Evolutionary conservation across 73 alveolate genomes (phyloP), one percentile per base, ranked within the genome.

Genomic region (Tetrahymena malaccensis): DNA sequence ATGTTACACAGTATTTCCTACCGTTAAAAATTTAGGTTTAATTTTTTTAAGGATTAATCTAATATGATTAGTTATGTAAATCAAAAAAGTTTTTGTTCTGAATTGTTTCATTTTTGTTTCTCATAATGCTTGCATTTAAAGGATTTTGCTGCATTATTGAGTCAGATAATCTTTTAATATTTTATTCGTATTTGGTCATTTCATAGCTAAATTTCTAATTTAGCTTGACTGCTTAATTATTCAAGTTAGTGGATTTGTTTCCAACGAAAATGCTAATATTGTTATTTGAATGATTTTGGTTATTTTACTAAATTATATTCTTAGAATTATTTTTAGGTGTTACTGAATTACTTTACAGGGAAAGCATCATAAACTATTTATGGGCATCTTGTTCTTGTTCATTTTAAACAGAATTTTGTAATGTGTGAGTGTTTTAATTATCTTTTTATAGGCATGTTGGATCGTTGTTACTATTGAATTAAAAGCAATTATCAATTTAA

Each of bases 1-100:
- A 98, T 57, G 99, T 96, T 10, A 35, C 34, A 56, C 99, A 98
- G 85, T 35, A 94, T 22, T 93, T 95, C 11, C 89, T 70, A n/a
- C 89, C 89, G 25, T 70, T 70, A 31, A 27, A 70, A 9, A 19
- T 27, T 50, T 95, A 96, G 1, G 35, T 31, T 70, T 27, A 11
- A 7, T 70, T 70, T 3, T 70, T 33, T 12, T 10, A 27, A 19
- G 89, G 21, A 25, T 43, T 15, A 1, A 31, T 70, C 5, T 70
- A 31, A 27, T 70, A 70, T 3, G 89, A 70, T n/a, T n/a, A 31
- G 19, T 70, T 31, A 19, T 70, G 31, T 7, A 70, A 27, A 70
- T 70, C 89, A 8, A 70, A 70, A 31, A 70, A 27, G 25, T 70
- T 70, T 70, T 70, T 70, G 19, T 70, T 70, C 25, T 70, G 25